phyloP scores from a whole-genome alignment of 2,329 filamentous ascomycete species.

The Ascochyta fabae region DNA sequence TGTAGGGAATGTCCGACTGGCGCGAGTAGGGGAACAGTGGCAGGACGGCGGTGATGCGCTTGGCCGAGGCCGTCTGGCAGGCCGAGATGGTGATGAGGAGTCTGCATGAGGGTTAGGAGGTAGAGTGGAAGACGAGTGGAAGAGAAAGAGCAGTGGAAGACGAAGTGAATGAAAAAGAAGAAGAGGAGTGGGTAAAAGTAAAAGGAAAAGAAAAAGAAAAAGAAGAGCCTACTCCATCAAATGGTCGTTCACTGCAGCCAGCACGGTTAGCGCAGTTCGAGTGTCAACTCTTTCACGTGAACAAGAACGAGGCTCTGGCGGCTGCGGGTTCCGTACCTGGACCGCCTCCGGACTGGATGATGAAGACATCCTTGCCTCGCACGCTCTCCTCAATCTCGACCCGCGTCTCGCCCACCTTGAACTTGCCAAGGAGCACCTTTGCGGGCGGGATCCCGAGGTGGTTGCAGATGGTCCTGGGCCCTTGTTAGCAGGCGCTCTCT shows the following conservation, averaged over 20 bases:
- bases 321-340: conserved; percentile 51
- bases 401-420: conserved; percentile 91
- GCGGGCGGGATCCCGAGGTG: conserved; percentile 86
- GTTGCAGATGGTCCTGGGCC: conserved; percentile 72
- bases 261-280: conserved; percentile 22
- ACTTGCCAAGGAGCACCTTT: conserved; percentile 85
- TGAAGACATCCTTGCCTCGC: conserved; percentile 95
- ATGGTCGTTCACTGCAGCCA: conserved; percentile 79
- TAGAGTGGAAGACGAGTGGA: no score
- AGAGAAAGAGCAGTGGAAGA: no score
- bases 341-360: conserved; percentile 91
- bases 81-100: conserved; percentile 98
- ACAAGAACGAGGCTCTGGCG: no score
- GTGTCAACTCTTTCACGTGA: no score
- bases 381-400: conserved; percentile 97
- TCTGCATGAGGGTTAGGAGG: conserved; percentile 36
- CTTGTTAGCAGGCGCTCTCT: conserved; percentile 11
- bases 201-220: no score
- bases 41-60: conserved; percentile 89
- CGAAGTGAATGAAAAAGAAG: no score
- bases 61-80: conserved; percentile 92
- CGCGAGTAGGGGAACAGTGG: conserved; percentile 96
- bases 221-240: conserved; percentile 71
- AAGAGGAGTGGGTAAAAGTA: no score
- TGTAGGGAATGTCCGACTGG: conserved; percentile 95